Evolutionary conservation across 345 rosid species (phyloP).

Genomic region (Zanthoxylum bungeanum): DNA sequence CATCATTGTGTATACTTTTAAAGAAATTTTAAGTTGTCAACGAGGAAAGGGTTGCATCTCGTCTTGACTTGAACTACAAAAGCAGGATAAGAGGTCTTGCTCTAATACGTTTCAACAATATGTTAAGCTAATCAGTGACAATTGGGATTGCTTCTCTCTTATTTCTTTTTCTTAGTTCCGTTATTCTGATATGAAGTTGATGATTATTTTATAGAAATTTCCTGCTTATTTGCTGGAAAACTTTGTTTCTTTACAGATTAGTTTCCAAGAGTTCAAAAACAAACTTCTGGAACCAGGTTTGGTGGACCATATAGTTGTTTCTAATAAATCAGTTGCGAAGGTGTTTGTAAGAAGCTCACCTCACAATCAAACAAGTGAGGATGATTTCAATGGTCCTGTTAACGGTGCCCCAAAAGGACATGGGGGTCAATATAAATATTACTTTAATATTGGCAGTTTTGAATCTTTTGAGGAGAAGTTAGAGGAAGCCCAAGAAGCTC

Average conservation of each 20-base stretch:
- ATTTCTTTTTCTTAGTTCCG: not conserved
- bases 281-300: conserved; percentile 91
- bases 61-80: conserved; percentile 1
- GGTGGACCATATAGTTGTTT: conserved; percentile 88
- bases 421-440: conserved; percentile 65
- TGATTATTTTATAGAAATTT: not conserved
- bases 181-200: not conserved
- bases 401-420: conserved; percentile 37
- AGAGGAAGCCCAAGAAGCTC: conserved; percentile 86
- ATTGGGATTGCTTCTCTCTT: not conserved
- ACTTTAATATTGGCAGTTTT: conserved; percentile 85
- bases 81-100: not conserved
- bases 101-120: not conserved
- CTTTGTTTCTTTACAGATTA: conserved; percentile 55
- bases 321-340: conserved; percentile 89
- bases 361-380: conserved; percentile 41
- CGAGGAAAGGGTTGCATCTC: not conserved
- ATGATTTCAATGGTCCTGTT: conserved; percentile 38
- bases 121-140: not conserved
- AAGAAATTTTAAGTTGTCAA: not conserved
- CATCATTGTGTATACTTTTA: not conserved
- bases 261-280: conserved; percentile 96
- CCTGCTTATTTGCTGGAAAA: not conserved
- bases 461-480: conserved; percentile 93
- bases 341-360: conserved; percentile 66